phyloP scores from a whole-genome alignment of 106 monocot genomes.

The Phalaenopsis equestris region DNA sequence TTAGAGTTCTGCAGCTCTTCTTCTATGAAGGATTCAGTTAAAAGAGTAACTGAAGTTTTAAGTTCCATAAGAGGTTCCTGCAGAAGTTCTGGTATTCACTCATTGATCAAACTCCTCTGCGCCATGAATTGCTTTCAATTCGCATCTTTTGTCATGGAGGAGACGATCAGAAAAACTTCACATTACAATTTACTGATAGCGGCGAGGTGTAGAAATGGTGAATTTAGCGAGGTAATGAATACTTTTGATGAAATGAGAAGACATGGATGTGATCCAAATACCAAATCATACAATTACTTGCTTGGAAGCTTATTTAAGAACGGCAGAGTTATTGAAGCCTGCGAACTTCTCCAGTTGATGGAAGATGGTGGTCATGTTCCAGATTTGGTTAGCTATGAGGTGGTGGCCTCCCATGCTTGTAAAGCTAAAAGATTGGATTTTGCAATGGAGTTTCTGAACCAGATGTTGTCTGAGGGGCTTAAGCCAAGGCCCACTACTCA shows the following conservation, averaged over 20 bases:
- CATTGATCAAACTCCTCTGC: conserved; percentile 54
- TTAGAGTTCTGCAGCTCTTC: conserved; percentile 8
- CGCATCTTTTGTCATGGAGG: conserved; percentile 47
- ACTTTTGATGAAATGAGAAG: conserved; percentile 60
- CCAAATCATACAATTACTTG: conserved; percentile 64
- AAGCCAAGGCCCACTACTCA: conserved; percentile 55
- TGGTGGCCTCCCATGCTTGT: conserved; percentile 57
- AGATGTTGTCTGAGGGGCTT: conserved; percentile 57
- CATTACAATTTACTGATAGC: conserved; percentile 68
- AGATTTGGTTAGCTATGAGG: conserved; percentile 51
- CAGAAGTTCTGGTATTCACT: conserved; percentile 49
- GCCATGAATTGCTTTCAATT: conserved; percentile 35
- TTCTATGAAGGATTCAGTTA: conserved; percentile 15
- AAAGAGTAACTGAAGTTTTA: conserved; percentile 17
- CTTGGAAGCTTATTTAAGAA: conserved; percentile 73
- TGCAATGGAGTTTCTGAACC: conserved; percentile 42
- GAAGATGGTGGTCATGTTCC: conserved; percentile 44
- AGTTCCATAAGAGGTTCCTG: conserved; percentile 38
- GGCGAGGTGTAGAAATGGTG: conserved; percentile 42
- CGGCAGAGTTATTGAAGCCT: conserved; percentile 39
- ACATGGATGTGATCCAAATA: conserved; percentile 41
- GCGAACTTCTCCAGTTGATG: conserved; percentile 53
- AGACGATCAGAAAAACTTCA: conserved; percentile 26
- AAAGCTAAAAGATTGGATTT: conserved; percentile 38
- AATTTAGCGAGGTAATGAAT: conserved; percentile 30